Percentiles rank a stretch among this genome's conserved stretches.
Evolutionary conservation across 2,329 filamentous ascomycete genomes (phyloP).

Genomic region (Penicillium sp.): DNA sequence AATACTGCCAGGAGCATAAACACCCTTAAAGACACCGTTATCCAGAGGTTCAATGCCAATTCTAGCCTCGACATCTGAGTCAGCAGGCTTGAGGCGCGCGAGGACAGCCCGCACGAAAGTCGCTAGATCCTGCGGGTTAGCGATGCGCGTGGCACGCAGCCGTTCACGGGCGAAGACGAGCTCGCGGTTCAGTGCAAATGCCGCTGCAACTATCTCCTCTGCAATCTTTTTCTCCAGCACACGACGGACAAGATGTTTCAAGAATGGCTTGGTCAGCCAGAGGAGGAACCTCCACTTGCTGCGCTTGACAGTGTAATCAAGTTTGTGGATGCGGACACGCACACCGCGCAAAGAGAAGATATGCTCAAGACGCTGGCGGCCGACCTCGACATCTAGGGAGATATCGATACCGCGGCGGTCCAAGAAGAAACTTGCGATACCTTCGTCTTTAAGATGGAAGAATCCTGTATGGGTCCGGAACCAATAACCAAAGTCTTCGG

Average conservation of each 20-base stretch:
- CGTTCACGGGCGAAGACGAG: constrained; percentile 83
- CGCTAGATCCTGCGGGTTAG: constrained; percentile 72
- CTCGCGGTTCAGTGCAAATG: constrained; percentile 78
- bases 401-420: constrained; percentile 87
- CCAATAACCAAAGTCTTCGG: constrained; percentile 88
- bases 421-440: constrained; percentile 79
- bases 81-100: constrained; percentile 70
- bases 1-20: constrained; percentile 85
- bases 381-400: constrained; percentile 78
- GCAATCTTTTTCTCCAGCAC: constrained; percentile 78
- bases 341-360: constrained; percentile 76
- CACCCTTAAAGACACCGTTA: constrained; percentile 70
- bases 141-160: constrained; percentile 79
- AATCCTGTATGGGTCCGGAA: constrained; percentile 74
- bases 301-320: constrained; percentile 69
- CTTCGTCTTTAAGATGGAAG: constrained; percentile 73
- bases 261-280: constrained; percentile 80
- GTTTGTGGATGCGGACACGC: constrained; percentile 78
- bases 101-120: constrained; percentile 81
- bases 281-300: constrained; percentile 74
- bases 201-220: constrained; percentile 64
- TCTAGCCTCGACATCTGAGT: constrained; percentile 73
- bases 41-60: constrained; percentile 66
- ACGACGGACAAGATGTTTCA: constrained; percentile 76
- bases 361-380: constrained; percentile 73